Conservation (phyloP, 257 asterid genomes). For the Handroanthus guayacan region DNA sequence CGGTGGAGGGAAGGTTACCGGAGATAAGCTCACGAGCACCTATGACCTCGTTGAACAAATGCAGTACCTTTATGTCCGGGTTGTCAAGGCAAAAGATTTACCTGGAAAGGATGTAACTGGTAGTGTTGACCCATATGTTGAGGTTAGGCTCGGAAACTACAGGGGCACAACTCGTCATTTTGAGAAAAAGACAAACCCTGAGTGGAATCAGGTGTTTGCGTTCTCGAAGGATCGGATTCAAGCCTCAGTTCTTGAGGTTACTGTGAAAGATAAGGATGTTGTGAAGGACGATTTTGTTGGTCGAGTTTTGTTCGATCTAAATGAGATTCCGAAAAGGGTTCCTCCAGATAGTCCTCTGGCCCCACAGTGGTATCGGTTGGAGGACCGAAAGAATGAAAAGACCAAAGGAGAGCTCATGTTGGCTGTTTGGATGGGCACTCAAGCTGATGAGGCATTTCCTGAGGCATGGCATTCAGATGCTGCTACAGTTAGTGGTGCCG, state of each 20-base stretch:
- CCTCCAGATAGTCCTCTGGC: slow-evolving; percentile 81
- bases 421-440: slow-evolving; percentile 91
- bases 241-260: slow-evolving; percentile 67
- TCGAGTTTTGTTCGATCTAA: slow-evolving; percentile 60
- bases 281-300: slow-evolving; percentile 76
- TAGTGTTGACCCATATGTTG: slow-evolving; percentile 70
- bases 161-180: slow-evolving; percentile 73
- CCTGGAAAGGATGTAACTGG: slow-evolving; percentile 73
- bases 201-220: slow-evolving; percentile 75
- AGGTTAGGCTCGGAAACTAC: slow-evolving; percentile 72
- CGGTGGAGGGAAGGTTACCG: slow-evolving; percentile 73
- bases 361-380: slow-evolving; percentile 77
- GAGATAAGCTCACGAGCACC: slow-evolving; percentile 75
- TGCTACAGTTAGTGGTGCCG: slow-evolving; percentile 62
- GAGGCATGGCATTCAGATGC: slow-evolving; percentile 84
- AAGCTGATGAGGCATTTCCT: slow-evolving; percentile 78
- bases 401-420: slow-evolving; percentile 72
- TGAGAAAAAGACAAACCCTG: slow-evolving; percentile 73
- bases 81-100: slow-evolving; percentile 71
- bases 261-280: slow-evolving; percentile 69
- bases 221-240: slow-evolving; percentile 75
- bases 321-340: slow-evolving; percentile 67
- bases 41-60: slow-evolving; percentile 84
- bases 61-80: slow-evolving; percentile 79
- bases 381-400: slow-evolving; percentile 60